Conservation (phyloP, 1,284 basidiomycete species). For the Porodaedalea pini region DNA sequence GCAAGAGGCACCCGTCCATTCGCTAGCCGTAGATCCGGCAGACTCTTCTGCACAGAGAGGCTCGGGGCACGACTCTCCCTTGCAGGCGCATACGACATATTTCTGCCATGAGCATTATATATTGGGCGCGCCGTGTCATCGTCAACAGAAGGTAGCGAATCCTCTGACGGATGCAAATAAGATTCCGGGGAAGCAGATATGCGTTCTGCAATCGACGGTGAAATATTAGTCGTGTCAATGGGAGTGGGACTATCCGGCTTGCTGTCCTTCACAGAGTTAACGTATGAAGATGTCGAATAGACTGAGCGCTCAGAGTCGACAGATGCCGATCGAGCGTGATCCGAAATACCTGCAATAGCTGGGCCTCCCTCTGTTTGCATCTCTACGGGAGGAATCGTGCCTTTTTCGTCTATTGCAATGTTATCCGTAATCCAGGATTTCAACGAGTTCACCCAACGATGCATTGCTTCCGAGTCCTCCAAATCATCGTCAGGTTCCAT, state of each 20-base stretch:
- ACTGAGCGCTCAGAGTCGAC: slow-evolving; percentile 55
- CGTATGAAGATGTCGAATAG: slow-evolving; percentile 37
- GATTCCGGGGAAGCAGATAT: slow-evolving; percentile 50
- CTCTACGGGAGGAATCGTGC: not conserved
- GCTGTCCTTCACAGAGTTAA: slow-evolving; percentile 34
- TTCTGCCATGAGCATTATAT: slow-evolving; percentile 47
- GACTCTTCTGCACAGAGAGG: slow-evolving; percentile 72
- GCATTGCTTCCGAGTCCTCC: slow-evolving; percentile 52
- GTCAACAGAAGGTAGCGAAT: slow-evolving; percentile 39
- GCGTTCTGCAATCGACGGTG: slow-evolving; percentile 34
- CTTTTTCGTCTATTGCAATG: slow-evolving; percentile 12
- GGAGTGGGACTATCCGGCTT: slow-evolving; percentile 43
- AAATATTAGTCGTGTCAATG: slow-evolving; percentile 47
- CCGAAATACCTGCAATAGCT: slow-evolving; percentile 37
- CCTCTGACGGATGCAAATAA: slow-evolving; percentile 57
- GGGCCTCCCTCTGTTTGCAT: slow-evolving; percentile 22
- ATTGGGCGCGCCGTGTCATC: slow-evolving; percentile 23
- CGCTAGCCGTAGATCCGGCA: slow-evolving; percentile 78
- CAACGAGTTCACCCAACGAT: slow-evolving; percentile 69
- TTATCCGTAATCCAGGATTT: slow-evolving; percentile 73
- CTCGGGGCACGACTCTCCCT: slow-evolving; percentile 33
- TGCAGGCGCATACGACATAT: slow-evolving; percentile 52
- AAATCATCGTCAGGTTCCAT: slow-evolving; percentile 41
- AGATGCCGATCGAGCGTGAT: slow-evolving; percentile 61
- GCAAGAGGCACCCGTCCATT: slow-evolving; percentile 25